Evolutionary conservation across 2,329 filamentous ascomycete genomes (phyloP).

Genomic region (Calonectria pseudoreteaudii): DNA sequence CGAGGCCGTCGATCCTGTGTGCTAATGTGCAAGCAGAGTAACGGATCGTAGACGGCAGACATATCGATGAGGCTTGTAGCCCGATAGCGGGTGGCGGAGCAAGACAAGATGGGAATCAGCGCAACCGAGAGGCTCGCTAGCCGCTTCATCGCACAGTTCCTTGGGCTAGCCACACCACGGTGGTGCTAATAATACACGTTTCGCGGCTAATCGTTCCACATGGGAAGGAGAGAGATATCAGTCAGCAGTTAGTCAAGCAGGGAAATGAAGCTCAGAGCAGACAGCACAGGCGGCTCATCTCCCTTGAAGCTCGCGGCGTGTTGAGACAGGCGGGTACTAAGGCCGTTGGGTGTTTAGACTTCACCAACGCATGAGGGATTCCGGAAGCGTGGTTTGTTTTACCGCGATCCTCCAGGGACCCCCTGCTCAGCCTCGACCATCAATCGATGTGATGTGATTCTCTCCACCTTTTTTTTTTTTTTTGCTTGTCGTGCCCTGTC

Average conservation of each 20-base stretch:
- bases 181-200: conserved; percentile 16
- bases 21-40: conserved; percentile 23
- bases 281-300: not conserved
- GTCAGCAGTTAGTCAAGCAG: conserved; percentile 1
- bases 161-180: not conserved
- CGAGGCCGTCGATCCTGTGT: conserved; percentile 30
- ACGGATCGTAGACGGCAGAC: conserved; percentile 12
- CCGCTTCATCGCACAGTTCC: not conserved
- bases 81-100: conserved; percentile 18
- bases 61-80: conserved; percentile 6
- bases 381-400: conserved; percentile 20
- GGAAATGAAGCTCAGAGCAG: not conserved
- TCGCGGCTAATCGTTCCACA: conserved; percentile 8
- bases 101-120: conserved; percentile 5
- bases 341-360: not conserved
- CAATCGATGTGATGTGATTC: not conserved
- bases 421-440: conserved; percentile 11
- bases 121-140: conserved; percentile 12
- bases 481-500: not conserved
- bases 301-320: not conserved
- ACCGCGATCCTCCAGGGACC: conserved; percentile 19
- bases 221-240: not conserved
- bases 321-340: not conserved
- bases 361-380: not conserved
- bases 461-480: conserved; percentile 9